phyloP scores from a whole-genome alignment of 2,329 filamentous ascomycete genomes.

The Talaromyces amestolkiae region DNA sequence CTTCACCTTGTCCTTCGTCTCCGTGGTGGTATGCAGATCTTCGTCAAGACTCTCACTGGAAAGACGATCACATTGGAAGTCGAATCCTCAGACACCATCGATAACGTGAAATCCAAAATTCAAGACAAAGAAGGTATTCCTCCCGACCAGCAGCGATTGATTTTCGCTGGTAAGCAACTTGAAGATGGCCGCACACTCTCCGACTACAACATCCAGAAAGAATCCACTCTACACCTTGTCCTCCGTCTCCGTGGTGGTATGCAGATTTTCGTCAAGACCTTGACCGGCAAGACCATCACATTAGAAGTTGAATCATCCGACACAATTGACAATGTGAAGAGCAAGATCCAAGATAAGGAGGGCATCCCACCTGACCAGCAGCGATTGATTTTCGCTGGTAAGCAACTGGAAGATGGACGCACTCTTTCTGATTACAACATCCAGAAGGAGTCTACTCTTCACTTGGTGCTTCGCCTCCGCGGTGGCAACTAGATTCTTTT shows the following conservation, averaged over 20 bases:
- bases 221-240: conserved; percentile 76
- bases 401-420: conserved; percentile 58
- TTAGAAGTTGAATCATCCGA: conserved; percentile 66
- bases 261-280: conserved; percentile 81
- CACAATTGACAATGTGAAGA: conserved; percentile 69
- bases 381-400: conserved; percentile 68
- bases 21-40: conserved; percentile 70
- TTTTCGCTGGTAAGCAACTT: conserved; percentile 20
- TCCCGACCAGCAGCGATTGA: conserved; percentile 56
- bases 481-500: conserved; percentile 43
- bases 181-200: conserved; percentile 53
- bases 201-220: conserved; percentile 97
- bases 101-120: conserved; percentile 93
- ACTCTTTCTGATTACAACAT: conserved; percentile 56
- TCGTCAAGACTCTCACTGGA: conserved; percentile 62
- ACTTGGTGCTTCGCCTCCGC: conserved; percentile 62
- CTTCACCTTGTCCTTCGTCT: conserved; percentile 84
- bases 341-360: conserved; percentile 79
- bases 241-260: conserved; percentile 79
- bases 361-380: conserved; percentile 70
- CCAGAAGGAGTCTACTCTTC: conserved; percentile 62
- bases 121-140: conserved; percentile 80
- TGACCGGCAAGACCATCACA: conserved; percentile 72
- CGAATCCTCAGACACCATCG: conserved; percentile 84
- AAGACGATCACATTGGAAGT: conserved; percentile 95